Evolutionary conservation across 2,329 filamentous ascomycete genomes (phyloP).

Genomic region (Ceratocystis harringtonii): DNA sequence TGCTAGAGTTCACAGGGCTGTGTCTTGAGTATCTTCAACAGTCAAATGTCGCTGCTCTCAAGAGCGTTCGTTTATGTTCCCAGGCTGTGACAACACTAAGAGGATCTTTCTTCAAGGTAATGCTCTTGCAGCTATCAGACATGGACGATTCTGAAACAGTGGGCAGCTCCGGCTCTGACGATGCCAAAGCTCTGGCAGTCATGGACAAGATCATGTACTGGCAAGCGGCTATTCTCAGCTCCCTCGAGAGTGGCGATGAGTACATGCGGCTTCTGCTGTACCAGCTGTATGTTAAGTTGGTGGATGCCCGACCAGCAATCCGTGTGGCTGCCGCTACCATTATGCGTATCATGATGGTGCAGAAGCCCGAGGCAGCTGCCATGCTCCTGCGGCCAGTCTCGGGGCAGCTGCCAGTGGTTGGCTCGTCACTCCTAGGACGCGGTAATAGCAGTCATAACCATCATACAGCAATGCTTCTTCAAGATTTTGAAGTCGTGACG

Average conservation of each 20-base stretch:
- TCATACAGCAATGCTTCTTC: slow-evolving; percentile 20
- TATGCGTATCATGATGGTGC: slow-evolving; percentile 83
- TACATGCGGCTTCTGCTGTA: slow-evolving; percentile 82
- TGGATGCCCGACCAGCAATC: slow-evolving; percentile 52
- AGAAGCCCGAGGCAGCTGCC: slow-evolving; percentile 73
- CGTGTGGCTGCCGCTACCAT: slow-evolving; percentile 66
- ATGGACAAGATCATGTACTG: slow-evolving; percentile 84
- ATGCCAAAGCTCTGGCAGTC: slow-evolving; percentile 48
- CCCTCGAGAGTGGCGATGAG: slow-evolving; percentile 63
- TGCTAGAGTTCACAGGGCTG: slow-evolving; percentile 74
- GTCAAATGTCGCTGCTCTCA: slow-evolving; percentile 64
- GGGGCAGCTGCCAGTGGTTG: not conserved
- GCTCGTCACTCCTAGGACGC: not conserved
- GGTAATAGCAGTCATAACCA: slow-evolving; percentile 8
- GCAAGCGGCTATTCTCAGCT: slow-evolving; percentile 78
- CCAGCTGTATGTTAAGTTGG: slow-evolving; percentile 76
- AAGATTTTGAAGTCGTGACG: slow-evolving; percentile 68
- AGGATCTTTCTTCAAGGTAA: slow-evolving; percentile 60
- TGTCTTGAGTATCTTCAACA: slow-evolving; percentile 79
- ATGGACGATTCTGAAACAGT: slow-evolving; percentile 42
- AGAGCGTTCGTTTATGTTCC: slow-evolving; percentile 80
- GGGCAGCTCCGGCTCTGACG: slow-evolving; percentile 2
- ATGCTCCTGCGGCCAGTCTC: slow-evolving; percentile 58
- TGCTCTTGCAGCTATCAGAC: slow-evolving; percentile 70
- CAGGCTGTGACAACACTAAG: slow-evolving; percentile 67